phyloP scores from a whole-genome alignment of 331 rosid species.

The Phaseolus coccineus region DNA sequence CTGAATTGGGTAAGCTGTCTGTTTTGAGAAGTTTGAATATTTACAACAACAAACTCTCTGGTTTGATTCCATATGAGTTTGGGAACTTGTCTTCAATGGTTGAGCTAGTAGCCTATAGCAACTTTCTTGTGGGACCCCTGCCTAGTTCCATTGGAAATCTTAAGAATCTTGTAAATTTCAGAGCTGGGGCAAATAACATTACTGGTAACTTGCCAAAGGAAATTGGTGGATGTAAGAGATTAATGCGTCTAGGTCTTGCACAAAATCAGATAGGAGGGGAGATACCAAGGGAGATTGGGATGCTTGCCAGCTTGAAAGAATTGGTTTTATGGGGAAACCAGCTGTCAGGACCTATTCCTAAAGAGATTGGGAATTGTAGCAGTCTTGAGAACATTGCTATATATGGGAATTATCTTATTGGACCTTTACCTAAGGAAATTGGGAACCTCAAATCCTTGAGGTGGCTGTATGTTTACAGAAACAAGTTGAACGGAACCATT shows the following conservation, averaged over 20 bases:
- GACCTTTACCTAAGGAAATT: conserved; percentile 70
- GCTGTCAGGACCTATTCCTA: conserved; percentile 79
- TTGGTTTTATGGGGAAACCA: conserved; percentile 73
- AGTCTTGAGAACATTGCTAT: conserved; percentile 79
- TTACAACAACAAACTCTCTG: conserved; percentile 76
- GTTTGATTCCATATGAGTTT: conserved; percentile 71
- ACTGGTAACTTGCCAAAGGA: conserved; percentile 82
- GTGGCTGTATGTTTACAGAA: conserved; percentile 77
- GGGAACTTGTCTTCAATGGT: conserved; percentile 75
- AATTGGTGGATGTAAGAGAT: conserved; percentile 72
- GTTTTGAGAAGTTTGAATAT: conserved; percentile 65
- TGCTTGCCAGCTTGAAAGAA: conserved; percentile 70
- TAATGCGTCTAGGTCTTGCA: conserved; percentile 84
- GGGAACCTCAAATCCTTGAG: conserved; percentile 73
- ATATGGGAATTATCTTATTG: conserved; percentile 71
- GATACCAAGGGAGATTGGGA: conserved; percentile 78
- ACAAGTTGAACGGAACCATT: conserved; percentile 86
- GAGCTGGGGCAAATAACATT: conserved; percentile 87
- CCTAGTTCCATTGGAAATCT: conserved; percentile 84
- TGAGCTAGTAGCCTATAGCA: conserved; percentile 80
- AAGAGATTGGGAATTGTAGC: conserved; percentile 79
- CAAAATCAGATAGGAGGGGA: conserved; percentile 80
- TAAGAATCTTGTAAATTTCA: conserved; percentile 64
- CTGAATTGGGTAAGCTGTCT: conserved; percentile 68
- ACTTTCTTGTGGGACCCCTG: conserved; percentile 76